Evolutionary conservation across 768 basidiomycete species (phyloP).

Genomic region (Rhodosporidiobolus sp.): DNA sequence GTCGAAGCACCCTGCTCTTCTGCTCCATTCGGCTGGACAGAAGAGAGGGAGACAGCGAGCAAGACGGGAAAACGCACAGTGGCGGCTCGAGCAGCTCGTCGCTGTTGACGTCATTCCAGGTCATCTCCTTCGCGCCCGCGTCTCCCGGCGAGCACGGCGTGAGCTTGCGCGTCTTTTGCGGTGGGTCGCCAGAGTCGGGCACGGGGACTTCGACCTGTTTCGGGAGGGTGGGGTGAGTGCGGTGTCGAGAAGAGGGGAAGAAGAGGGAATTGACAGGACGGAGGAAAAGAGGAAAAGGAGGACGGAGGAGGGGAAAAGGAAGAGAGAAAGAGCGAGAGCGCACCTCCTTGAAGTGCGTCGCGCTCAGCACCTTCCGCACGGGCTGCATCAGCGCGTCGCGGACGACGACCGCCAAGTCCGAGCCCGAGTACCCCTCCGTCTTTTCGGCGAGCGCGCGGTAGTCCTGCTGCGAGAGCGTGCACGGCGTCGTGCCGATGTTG

Average conservation of each 20-base stretch:
- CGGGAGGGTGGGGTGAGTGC: too few species aligned
- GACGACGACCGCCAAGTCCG: conserved; percentile 89
- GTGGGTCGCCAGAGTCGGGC: conserved; percentile 36
- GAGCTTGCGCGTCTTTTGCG: conserved; percentile 56
- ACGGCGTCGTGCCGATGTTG: conserved; percentile 89
- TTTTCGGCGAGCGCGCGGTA: conserved; percentile 74
- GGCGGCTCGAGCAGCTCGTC: conserved; percentile 89
- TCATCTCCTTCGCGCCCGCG: conserved; percentile 74
- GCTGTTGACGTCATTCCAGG: conserved; percentile 81
- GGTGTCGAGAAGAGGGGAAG: too few species aligned
- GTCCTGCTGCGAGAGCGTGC: conserved; percentile 71
- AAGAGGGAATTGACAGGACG: not conserved
- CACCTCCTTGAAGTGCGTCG: conserved; percentile 83
- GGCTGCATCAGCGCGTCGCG: conserved; percentile 98
- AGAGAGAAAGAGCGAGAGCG: conserved; percentile 14
- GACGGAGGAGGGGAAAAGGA: not conserved
- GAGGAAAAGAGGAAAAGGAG: not conserved
- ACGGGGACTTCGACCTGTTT: conserved; percentile 51
- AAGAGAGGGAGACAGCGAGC: too few species aligned
- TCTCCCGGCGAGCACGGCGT: conserved; percentile 97
- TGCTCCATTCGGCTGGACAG: too few species aligned
- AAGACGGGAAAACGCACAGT: conserved; percentile 55
- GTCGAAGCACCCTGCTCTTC: too few species aligned
- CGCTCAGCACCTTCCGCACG: conserved; percentile 88
- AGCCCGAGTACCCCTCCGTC: conserved; percentile 89